A percentile compares a stretch with the other conserved stretches of the same genome.
These are phyloP conservation scores for Xylaria sp. DNA, from an alignment of 2,329 filamentous ascomycete genomes.

Conservation along the genomic window DNA sequence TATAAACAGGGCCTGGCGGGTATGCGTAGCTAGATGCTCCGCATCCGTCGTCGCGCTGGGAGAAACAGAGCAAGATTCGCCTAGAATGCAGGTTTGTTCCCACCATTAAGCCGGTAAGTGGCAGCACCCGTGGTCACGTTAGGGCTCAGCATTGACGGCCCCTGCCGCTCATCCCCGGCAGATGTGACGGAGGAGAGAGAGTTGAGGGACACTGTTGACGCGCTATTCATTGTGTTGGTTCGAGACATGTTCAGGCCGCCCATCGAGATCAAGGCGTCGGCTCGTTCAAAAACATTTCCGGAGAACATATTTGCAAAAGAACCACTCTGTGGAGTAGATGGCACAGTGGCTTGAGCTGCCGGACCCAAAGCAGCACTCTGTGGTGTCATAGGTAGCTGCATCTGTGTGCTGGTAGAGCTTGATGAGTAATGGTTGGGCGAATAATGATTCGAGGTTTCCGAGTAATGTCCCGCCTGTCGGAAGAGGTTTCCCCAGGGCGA, in stretches of 20 bases:
- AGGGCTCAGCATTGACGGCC: slow-evolving; percentile 46
- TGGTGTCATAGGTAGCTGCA: slow-evolving; percentile 80
- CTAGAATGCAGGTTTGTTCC: slow-evolving; percentile 50
- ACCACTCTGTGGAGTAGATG: slow-evolving; percentile 72
- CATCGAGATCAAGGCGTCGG: slow-evolving; percentile 67
- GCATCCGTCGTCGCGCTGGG: slow-evolving; percentile 38
- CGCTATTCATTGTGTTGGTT: slow-evolving; percentile 56
- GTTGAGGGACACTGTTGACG: slow-evolving; percentile 51
- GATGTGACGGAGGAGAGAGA: slow-evolving; percentile 49
- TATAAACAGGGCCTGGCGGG: not conserved
- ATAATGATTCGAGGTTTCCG: slow-evolving; percentile 42
- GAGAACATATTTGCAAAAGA: slow-evolving; percentile 66
- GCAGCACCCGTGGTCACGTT: slow-evolving; percentile 40
- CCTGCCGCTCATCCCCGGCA: slow-evolving; percentile 47
- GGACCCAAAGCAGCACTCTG: slow-evolving; percentile 89
- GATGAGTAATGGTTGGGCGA: slow-evolving; percentile 51
- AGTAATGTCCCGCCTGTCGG: slow-evolving; percentile 47
- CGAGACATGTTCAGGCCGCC: slow-evolving; percentile 68
- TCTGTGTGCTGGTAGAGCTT: slow-evolving; percentile 48
- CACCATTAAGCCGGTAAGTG: slow-evolving; percentile 46
- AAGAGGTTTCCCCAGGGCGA: slow-evolving; percentile 67
- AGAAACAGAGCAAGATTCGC: slow-evolving; percentile 42
- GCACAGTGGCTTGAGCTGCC: slow-evolving; percentile 89
- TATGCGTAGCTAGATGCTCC: slow-evolving; percentile 33
- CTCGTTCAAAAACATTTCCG: slow-evolving; percentile 70